Evolutionary conservation across 2,329 filamentous ascomycete species (phyloP), one percentile per base, ranked within the genome.

Genomic region (Colletotrichum sp.): DNA sequence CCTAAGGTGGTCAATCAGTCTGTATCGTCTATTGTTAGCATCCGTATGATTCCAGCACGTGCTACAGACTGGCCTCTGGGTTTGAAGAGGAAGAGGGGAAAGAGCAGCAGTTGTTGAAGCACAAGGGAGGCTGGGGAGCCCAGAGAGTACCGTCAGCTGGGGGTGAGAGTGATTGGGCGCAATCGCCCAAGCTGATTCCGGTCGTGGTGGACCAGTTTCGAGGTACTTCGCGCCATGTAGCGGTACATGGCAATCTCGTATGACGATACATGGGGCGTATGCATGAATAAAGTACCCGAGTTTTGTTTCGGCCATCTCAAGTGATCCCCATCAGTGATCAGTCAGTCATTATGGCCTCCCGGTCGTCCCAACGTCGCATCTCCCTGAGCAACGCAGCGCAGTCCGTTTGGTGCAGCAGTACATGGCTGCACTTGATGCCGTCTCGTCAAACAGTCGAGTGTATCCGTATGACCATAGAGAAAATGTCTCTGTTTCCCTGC

Each of bases 221-320:
- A 27, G 78, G 72, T 81, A 82, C 80, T 32, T 79, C 12, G 7
- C 13, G 7, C 4, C 15, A 44, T 80, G 81, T 82, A 81, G 74
- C 71, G 67, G 80, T 82, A 82, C 82, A 78, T 77, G 77, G 25
- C 68, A 76, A 64, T 73, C 60, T 79, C 75, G 79, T 78, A 79
- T 73, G 74, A 78, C 75, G 77, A 72, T 82, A 83, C 81, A 80
- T 81, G 69, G 71, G 77, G 67, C 69, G 61, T 75, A 73, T 80
- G 79, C 79, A 80, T 76, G 71, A 79, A 77, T 77, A 77, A 82
- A 81, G 81, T 82, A 82, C 79, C 79, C 71, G 52, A 48, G 39
- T 71, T 71, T 73, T 66, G 74, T 70, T 75, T 76, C 61, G 65
- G 48, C 67, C 60, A 52, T 44, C 25, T 52, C 36, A 39, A 67